Evolutionary conservation across 495 filamentous ascomycete genomes (phyloP), one percentile per base, ranked within the genome.

Genomic region (Tricharina praecox): DNA sequence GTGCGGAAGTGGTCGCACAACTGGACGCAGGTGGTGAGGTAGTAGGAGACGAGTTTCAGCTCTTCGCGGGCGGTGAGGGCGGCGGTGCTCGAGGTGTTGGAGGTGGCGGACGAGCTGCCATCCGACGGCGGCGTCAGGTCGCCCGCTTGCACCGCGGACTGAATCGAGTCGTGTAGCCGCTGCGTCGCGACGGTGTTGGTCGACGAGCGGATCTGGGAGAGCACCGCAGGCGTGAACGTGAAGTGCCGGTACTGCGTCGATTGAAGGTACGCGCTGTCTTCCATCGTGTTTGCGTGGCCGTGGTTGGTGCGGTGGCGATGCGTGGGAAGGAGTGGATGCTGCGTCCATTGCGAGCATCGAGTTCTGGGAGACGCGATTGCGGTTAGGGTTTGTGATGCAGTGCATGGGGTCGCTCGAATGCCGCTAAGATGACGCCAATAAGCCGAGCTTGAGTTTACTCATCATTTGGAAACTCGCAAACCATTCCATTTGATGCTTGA

Each of bases 171-270:
- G 19, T 25, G 19, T 24, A 43, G 40, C 7, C 18, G 40, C 24
- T 24, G 1, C 13, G 40, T 9, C 3, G 88, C 87, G 9, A 76
- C 66, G 15, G 68, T 59, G 63, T 94, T 94, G 8, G 90, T 93
- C 13, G 71, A 76, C 23, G 70, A 66, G 38, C 92, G 81, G 11
- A 85, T 66, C 1, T 76, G 64, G 24, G 70, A 68, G 15, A 97
- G 74, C 8, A 78, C 70, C 7, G 76, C 62, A 7, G 78, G 75
- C 0, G 86, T 83, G 64, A 85, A 96, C n/a, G 87, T 93, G 87
- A 92, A 97, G 32, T 85, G 66, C 32, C 81, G 75, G 62, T 76
- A 94, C 63, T 97, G 90, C 35, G 84, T 88, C 0, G 86, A 90
- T 16, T 79, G 69, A n/a, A 81, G 81, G 67, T 96, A 97, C 40